Evolutionary conservation across 768 basidiomycete genomes (phyloP).

Genomic region (Tricholomella constricta): DNA sequence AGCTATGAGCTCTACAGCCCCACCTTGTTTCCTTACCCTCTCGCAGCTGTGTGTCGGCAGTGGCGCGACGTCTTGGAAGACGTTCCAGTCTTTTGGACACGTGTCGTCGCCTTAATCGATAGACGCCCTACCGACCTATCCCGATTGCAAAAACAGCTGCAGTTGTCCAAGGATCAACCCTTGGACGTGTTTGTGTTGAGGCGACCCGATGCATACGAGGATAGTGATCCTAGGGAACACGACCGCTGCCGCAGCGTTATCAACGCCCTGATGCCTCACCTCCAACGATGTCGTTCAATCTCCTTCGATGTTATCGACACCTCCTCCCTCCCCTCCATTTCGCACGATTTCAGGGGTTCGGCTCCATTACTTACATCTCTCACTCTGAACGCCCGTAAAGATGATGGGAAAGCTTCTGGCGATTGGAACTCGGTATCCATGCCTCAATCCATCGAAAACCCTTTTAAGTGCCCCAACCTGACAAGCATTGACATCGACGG

Average conservation of each 20-base stretch:
- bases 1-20: background rate
- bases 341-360: constrained; percentile 4
- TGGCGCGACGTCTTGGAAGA: constrained; percentile 4
- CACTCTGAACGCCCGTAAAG: constrained; percentile 15
- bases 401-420: constrained; percentile 9
- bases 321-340: constrained; percentile 22
- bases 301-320: constrained; percentile 19
- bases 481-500: background rate
- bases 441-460: background rate
- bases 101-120: constrained; percentile 20
- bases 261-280: constrained; percentile 16
- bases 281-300: constrained; percentile 20
- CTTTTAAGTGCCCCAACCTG: background rate
- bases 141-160: constrained; percentile 10
- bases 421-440: background rate
- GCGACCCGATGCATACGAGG: constrained; percentile 4
- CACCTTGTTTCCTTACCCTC: background rate
- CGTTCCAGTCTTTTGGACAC: constrained; percentile 18
- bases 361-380: constrained; percentile 6
- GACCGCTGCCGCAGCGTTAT: constrained; percentile 14
- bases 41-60: constrained; percentile 3
- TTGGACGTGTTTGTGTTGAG: constrained; percentile 18
- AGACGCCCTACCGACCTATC: constrained; percentile 6
- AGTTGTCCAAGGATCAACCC: constrained; percentile 12
- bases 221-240: constrained; percentile 11